Evolutionary conservation across 768 basidiomycete species (phyloP), one percentile per base, ranked within the genome.

Genomic region (Thelephora ganbajun): DNA sequence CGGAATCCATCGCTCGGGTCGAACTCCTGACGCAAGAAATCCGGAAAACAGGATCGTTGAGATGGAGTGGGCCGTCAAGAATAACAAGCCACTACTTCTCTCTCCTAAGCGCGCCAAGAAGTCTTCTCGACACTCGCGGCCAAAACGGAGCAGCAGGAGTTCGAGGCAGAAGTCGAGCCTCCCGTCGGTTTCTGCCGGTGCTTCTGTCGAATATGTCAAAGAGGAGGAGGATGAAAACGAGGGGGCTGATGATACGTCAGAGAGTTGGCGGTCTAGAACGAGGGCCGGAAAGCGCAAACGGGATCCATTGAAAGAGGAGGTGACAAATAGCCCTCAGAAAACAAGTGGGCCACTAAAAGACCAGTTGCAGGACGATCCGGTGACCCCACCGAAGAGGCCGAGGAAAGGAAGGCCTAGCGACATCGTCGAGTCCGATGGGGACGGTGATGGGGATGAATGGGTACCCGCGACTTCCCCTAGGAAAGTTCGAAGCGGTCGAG

Each of bases 41-140:
- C 43, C 35, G 13, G 33, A 20, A 9, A 39, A 48, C 61, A 87
- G 83, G 69, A 84, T 87, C 61, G 77, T 86, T 63, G 83, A 86
- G 64, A 79, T 87, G 57, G 83, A 86, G 61, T 83, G 77, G 79
- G 72, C 83, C 1, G 74, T 82, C 60, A 77, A 77, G 63, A 73
- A 84, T 54, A 66, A 71, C 50, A 71, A 63, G 53, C 66, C 70
- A 44, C 81, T 79, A 50, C 66, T 78, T 23, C 77, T 80, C n/a
- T 70, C 70, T 41, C 73, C 71, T 14, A 71, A 61, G 51, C 69
- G 71, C 16, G 71, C 76, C 30, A 79, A 72, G 63, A 73, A 67
- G 49, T 2, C 39, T 18, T 41, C 39, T 4, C 22, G 18, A 9
- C 7, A 41, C 18, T 41, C 39, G 14, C 16, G 12, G 12, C 16